Conservation (phyloP, 495 filamentous ascomycete genomes). For the Aspergillus affinis region DNA sequence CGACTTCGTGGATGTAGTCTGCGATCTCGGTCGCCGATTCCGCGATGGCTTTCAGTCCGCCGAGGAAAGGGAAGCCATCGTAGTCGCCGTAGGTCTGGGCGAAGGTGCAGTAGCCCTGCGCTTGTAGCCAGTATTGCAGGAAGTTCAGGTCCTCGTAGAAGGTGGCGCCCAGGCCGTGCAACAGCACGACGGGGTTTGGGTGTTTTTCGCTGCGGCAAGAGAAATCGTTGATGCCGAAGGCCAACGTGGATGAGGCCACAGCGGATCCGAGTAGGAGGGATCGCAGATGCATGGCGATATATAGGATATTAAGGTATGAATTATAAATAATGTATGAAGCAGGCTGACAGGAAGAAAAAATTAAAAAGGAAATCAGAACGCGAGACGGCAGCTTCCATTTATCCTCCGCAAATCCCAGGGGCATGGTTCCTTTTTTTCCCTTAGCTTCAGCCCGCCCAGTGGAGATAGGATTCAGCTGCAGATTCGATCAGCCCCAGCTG, state of each 20-base stretch:
- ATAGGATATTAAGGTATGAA: not conserved
- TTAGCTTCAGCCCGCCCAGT: not conserved
- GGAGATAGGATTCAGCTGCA: not conserved
- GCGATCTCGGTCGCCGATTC: slow-evolving; percentile 52
- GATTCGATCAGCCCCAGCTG: not conserved
- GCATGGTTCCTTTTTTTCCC: no score
- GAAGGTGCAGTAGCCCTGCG: slow-evolving; percentile 53
- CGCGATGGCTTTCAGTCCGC: slow-evolving; percentile 44
- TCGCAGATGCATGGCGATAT: slow-evolving; percentile 23
- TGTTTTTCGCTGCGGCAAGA: slow-evolving; percentile 36
- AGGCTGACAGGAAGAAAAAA: no score
- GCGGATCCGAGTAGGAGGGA: not conserved
- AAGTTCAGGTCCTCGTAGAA: slow-evolving; percentile 53
- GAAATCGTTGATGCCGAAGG: slow-evolving; percentile 39
- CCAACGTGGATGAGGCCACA: slow-evolving; percentile 18
- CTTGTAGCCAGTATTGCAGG: slow-evolving; percentile 51
- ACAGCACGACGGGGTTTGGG: slow-evolving; percentile 49
- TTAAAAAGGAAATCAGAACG: not conserved
- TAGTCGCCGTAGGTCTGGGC: slow-evolving; percentile 53
- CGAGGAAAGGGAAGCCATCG: slow-evolving; percentile 44
- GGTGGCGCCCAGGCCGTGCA: slow-evolving; percentile 54
- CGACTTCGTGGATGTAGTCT: slow-evolving; percentile 44
- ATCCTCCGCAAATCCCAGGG: not conserved
- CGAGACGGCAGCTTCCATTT: not conserved
- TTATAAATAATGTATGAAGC: not conserved